Percentiles rank a stretch among this genome's conserved stretches.
phyloP scores from a whole-genome alignment of 2,329 filamentous ascomycete genomes.

The Colletotrichum eremochloae region DNA sequence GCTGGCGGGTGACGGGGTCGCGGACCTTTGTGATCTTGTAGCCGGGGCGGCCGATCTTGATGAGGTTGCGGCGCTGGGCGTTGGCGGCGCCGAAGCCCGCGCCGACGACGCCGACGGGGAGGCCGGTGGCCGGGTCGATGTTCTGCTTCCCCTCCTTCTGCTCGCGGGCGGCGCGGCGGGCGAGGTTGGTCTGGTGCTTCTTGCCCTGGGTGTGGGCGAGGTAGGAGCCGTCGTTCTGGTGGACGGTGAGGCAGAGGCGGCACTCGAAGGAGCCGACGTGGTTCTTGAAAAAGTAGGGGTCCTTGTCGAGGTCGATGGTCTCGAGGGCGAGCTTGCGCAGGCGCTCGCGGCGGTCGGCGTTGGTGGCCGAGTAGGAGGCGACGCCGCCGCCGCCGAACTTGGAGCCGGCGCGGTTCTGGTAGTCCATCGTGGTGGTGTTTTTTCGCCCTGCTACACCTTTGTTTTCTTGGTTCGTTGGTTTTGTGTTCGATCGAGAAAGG shows the following conservation, averaged over 20 bases:
- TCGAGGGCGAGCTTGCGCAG: slow-evolving; percentile 98
- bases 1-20: slow-evolving; percentile 88
- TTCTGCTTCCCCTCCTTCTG: slow-evolving; percentile 83
- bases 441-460: neutral
- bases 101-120: slow-evolving; percentile 82
- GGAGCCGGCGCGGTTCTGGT: slow-evolving; percentile 93
- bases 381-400: slow-evolving; percentile 99
- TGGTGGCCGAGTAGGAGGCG: slow-evolving; percentile 91
- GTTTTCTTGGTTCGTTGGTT: neutral
- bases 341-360: slow-evolving; percentile 96
- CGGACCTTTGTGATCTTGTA: slow-evolving; percentile 98
- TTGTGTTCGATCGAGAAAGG: neutral
- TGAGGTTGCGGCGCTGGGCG: slow-evolving; percentile 79
- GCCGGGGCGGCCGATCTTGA: slow-evolving; percentile 96
- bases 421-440: slow-evolving; percentile 67
- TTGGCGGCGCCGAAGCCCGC: slow-evolving; percentile 67
- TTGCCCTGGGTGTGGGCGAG: slow-evolving; percentile 98
- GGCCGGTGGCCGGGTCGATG: slow-evolving; percentile 75
- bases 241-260: slow-evolving; percentile 94
- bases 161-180: slow-evolving; percentile 93
- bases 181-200: slow-evolving; percentile 99
- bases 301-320: slow-evolving; percentile 98
- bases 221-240: slow-evolving; percentile 99
- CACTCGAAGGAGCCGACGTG: slow-evolving; percentile 99
- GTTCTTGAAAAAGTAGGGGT: slow-evolving; percentile 99